Evolutionary conservation across 768 basidiomycete species (phyloP), one percentile per base, ranked within the genome.

Genomic region (Macrolepiota fuliginosa): DNA sequence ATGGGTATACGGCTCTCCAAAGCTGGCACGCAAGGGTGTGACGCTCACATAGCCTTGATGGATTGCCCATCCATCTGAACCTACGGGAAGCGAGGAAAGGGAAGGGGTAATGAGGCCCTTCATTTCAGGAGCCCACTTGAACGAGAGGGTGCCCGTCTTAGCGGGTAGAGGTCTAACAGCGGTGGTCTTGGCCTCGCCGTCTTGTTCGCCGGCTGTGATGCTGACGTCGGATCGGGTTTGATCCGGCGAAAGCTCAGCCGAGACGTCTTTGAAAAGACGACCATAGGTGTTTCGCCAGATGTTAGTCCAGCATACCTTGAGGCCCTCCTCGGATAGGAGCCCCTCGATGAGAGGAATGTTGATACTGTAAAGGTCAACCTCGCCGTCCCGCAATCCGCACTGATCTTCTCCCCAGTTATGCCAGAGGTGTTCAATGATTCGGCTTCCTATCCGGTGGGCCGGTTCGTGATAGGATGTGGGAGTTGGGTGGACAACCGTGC

Each of bases 251-350:
- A 24, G 63, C 62, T 51, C 39, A 37, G 50, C 59, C 25, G 76
- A 67, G 42, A 81, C 69, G 40, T 76, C 72, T 70, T 86, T 86
- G 82, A 96, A 96, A 57, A 95, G 79, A 57, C 86, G 79, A 3
- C 90, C 89, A 68, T 96, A 96, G 10, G 87, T 83, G 70, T 90
- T 96, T 51, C 90, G 83, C 92, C 91, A 94, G 75, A 95, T 84
- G 27, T 72, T 79, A 11, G 95, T 92, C 91, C 93, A 95, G 66
- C 79, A 82, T 57, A 92, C 81, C 64, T 83, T 83, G 58, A 94
- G 72, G 7, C 86, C 86, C 54, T 81, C 80, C 35, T 83, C 80
- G 42, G 79, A 74, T 50, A 90, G 73, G 29, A 91, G 81, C 27
- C 76, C 81, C 56, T 86, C 82, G 54, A 94, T 81, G 71, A 97